Base-by-base conservation (phyloP, 192 early-diverging fungal species). In the Rhizoclosmatium globosum region DNA sequence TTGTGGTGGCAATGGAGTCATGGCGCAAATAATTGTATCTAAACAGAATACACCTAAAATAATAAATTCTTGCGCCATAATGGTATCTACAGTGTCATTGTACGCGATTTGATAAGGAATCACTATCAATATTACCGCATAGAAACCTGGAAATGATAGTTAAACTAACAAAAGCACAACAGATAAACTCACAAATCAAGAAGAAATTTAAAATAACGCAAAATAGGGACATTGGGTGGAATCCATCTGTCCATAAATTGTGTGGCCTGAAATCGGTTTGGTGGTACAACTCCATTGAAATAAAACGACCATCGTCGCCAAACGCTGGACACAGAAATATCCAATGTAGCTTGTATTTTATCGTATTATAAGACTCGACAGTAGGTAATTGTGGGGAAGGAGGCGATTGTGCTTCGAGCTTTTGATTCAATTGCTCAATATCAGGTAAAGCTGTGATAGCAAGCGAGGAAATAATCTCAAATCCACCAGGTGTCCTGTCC, bases 271-370 rank as follows among this genome's bases (percentile, higher is more conserved):
- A 74, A 13, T 74, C 44, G 4, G 43, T 23, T 53, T 15, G 19
- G 44, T 74, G 72, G 46, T 74, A 74, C 2, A 62, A 13, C 4
- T n/a, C 17, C 19, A 74, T 74, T 38, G 58, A 62, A 43, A 74
- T 74, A 13, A 23, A 62, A 2, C 21, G 38, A 31, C 72, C 72
- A 2, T 59, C 62, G 72, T 74, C 72, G 11, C 43, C 61, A 47
- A 74, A 74, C 11, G 72, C 72, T 19, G 72, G 72, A 47, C 72
- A 74, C 42, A 74, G 41, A 13, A 74, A 62, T n/a, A 31, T 31
- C 56, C 56, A 74, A 48, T 74, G 72, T 41, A 74, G 13, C 4
- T 39, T 43, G 6, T 56, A 56, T 23, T 44, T 44, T 13, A 43
- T 42, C 2, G 72, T 43, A 2, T 74, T 59, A 38, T 74, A 74